phyloP scores from a whole-genome alignment of 495 filamentous ascomycete genomes.

The Rhypophila decipiens region DNA sequence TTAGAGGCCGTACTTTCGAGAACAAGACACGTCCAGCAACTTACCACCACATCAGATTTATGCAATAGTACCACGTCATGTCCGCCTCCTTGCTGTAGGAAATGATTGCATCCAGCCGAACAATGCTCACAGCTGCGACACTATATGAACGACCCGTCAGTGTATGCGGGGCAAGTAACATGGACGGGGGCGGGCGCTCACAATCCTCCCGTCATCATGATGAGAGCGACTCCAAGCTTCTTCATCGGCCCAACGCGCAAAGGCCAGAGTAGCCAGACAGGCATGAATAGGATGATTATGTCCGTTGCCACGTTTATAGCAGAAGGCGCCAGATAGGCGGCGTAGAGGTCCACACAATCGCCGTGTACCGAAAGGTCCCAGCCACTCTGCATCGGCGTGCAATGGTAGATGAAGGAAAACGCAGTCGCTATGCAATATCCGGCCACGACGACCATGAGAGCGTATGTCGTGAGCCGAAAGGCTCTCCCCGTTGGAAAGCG shows the following conservation, averaged over 20 bases:
- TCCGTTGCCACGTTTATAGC: constrained; percentile 17
- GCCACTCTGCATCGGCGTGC: constrained; percentile 15
- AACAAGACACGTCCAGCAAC: neutral
- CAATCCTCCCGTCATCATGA: constrained; percentile 27
- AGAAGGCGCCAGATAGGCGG: constrained; percentile 9
- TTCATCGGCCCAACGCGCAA: constrained; percentile 3
- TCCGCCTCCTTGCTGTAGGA: constrained; percentile 6
- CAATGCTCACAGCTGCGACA: constrained; percentile 16
- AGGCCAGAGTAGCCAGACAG: constrained; percentile 15
- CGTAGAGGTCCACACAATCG: constrained; percentile 12
- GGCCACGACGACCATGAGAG: constrained; percentile 16
- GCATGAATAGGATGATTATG: constrained; percentile 13
- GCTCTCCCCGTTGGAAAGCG: constrained; percentile 13
- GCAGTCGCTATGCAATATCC: constrained; percentile 14
- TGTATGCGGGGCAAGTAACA: neutral
- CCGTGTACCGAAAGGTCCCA: constrained; percentile 21
- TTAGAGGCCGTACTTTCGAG: neutral
- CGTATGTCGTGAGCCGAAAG: constrained; percentile 17
- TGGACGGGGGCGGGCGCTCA: constrained; percentile 6
- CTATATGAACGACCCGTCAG: neutral
- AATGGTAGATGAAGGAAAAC: constrained; percentile 17
- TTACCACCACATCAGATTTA: constrained; percentile 24
- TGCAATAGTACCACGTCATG: constrained; percentile 14
- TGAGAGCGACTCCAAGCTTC: constrained; percentile 15
- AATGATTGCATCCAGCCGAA: constrained; percentile 16